Percentiles rank a stretch among this genome's conserved stretches.
phyloP scores from a whole-genome alignment of 129 eudicot species.

The Erigeron canadensis region DNA sequence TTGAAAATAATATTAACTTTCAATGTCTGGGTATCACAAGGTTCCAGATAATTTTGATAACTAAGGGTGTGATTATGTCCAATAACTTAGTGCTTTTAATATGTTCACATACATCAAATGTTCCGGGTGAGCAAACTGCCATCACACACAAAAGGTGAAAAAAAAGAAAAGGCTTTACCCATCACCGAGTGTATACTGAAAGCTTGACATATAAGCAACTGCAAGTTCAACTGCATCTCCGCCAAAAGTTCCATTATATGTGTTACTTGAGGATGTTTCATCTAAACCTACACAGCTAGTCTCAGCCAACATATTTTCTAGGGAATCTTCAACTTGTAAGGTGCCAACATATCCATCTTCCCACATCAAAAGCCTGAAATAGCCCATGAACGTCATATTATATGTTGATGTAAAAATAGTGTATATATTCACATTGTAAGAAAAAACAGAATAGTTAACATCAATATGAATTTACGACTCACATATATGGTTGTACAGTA shows the following conservation, averaged over 20 bases:
- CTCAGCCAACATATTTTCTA: conserved; percentile 28
- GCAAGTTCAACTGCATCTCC: conserved; percentile 48
- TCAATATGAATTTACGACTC: not conserved
- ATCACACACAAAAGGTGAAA: not conserved
- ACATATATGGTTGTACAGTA: not conserved
- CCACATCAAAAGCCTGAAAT: conserved; percentile 64
- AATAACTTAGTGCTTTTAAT: not conserved
- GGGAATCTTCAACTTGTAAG: conserved; percentile 35
- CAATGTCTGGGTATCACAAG: not conserved
- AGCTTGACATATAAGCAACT: conserved; percentile 63
- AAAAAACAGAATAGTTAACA: conserved; percentile 8
- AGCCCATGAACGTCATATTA: conserved; percentile 1
- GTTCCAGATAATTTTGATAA: not conserved
- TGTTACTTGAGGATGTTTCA: conserved; percentile 30
- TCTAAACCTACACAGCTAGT: conserved; percentile 26
- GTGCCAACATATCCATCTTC: conserved; percentile 76
- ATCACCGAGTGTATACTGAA: conserved; percentile 61
- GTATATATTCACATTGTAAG: conserved; percentile 13
- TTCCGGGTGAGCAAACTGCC: not conserved
- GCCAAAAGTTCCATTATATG: conserved; percentile 28
- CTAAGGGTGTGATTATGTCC: not conserved
- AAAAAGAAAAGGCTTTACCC: conserved; percentile 54
- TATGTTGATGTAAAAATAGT: not conserved
- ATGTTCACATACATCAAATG: not conserved
- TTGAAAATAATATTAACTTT: conserved; percentile 7